Percentiles rank a stretch among this genome's conserved stretches.
Evolutionary conservation across 768 basidiomycete genomes (phyloP).

Genomic region (Thelephora aurantiotincta): DNA sequence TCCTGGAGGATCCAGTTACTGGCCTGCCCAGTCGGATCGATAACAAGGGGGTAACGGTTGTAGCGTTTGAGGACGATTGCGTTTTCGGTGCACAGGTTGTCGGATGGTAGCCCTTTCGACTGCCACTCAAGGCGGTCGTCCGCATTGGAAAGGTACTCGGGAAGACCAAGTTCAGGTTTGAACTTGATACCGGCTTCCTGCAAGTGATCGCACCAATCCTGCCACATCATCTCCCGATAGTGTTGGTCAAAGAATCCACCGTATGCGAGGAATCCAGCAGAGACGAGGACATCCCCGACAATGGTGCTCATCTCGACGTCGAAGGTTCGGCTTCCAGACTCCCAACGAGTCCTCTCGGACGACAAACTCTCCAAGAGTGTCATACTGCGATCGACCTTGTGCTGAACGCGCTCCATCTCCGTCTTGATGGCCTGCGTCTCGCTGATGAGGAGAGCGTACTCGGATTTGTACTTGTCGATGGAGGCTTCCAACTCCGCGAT

Average conservation of each 20-base stretch:
- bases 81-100: constrained; percentile 93
- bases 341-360: constrained; percentile 91
- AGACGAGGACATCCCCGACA: constrained; percentile 90
- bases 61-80: constrained; percentile 99
- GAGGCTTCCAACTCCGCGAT: constrained; percentile 87
- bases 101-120: constrained; percentile 87
- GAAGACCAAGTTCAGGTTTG: constrained; percentile 83
- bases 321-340: constrained; percentile 86
- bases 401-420: constrained; percentile 96
- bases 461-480: constrained; percentile 89
- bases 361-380: constrained; percentile 87
- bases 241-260: constrained; percentile 98
- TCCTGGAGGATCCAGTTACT: constrained; percentile 89
- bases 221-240: constrained; percentile 95
- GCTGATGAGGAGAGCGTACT: constrained; percentile 92
- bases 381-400: constrained; percentile 95
- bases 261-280: constrained; percentile 93
- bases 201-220: constrained; percentile 86
- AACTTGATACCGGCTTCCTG: constrained; percentile 81
- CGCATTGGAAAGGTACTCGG: constrained; percentile 93
- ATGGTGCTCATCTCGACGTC: constrained; percentile 98
- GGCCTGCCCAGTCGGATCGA: constrained; percentile 97
- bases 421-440: constrained; percentile 93
- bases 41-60: constrained; percentile 93
- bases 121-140: constrained; percentile 95